phyloP scores from a whole-genome alignment of 805 yeast genomes.

The Barnettozyma sucrosica region DNA sequence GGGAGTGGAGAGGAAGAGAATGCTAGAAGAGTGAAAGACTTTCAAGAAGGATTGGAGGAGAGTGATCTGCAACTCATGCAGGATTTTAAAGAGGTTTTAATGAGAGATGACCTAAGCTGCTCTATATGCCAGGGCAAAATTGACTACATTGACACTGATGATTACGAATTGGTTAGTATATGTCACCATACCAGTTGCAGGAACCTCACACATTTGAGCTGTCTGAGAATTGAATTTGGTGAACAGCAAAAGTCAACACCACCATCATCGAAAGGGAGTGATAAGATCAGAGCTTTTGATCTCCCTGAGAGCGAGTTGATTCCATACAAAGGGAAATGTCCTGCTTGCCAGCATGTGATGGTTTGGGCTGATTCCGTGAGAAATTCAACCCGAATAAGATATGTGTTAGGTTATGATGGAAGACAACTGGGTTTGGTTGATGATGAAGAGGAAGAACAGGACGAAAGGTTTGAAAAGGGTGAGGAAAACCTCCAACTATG shows the following conservation, averaged over 20 bases:
- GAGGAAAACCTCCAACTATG: constrained; percentile 4
- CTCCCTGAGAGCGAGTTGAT: constrained; percentile 18
- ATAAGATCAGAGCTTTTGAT: constrained; percentile 2
- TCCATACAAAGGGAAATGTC: constrained; percentile 28
- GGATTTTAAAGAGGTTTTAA: constrained; percentile 18
- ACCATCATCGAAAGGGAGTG: not conserved
- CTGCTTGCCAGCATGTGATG: constrained; percentile 23
- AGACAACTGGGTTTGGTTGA: constrained; percentile 9
- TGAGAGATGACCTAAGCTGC: constrained; percentile 27
- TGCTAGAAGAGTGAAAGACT: constrained; percentile 22
- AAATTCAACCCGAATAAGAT: constrained; percentile 21
- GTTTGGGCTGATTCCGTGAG: constrained; percentile 27
- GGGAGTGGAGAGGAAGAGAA: constrained; percentile 16
- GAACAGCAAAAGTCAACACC: not conserved
- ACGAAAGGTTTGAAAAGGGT: constrained; percentile 7
- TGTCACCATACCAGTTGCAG: constrained; percentile 32
- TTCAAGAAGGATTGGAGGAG: constrained; percentile 19
- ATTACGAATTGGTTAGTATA: constrained; percentile 29
- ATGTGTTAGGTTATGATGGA: constrained; percentile 8
- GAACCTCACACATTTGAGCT: constrained; percentile 32
- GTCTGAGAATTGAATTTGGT: constrained; percentile 29
- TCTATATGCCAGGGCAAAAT: constrained; percentile 26
- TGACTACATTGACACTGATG: constrained; percentile 31
- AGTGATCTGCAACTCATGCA: constrained; percentile 13
- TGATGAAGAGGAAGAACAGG: constrained; percentile 5